Percentiles rank a stretch among this genome's conserved stretches.
Evolutionary conservation across 2,329 filamentous ascomycete genomes (phyloP).

Genomic region (Colletotrichum zoysiae): DNA sequence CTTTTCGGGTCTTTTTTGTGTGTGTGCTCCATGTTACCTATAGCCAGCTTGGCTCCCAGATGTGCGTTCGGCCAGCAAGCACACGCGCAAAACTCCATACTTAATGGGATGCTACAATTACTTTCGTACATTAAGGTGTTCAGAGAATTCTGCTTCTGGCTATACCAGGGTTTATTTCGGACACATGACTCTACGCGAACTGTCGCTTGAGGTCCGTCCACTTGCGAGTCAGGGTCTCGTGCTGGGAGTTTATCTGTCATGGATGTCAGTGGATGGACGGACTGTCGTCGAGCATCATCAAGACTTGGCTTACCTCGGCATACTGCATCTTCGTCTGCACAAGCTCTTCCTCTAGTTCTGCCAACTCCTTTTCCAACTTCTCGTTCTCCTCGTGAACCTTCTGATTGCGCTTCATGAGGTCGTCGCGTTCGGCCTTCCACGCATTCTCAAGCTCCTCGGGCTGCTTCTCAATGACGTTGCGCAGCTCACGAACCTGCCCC

Average conservation of each 20-base stretch:
- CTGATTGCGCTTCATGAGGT: conserved; percentile 90
- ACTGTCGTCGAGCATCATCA: conserved; percentile 2
- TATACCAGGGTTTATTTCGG: conserved; percentile 29
- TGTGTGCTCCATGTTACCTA: conserved; percentile 8
- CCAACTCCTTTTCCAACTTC: conserved; percentile 87
- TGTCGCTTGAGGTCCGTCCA: conserved; percentile 80
- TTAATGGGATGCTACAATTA: conserved; percentile 39
- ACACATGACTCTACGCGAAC: conserved; percentile 55
- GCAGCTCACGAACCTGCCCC: conserved; percentile 86
- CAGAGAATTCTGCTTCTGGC: conserved; percentile 40
- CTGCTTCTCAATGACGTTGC: conserved; percentile 88
- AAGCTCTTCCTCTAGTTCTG: conserved; percentile 91
- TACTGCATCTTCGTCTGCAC: conserved; percentile 95
- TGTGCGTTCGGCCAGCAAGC: conserved; percentile 41
- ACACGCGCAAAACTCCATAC: conserved; percentile 37
- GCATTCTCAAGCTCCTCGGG: conserved; percentile 87
- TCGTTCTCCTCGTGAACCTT: conserved; percentile 96
- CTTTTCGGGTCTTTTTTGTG: conserved; percentile 10
- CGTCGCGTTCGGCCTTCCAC: conserved; percentile 87
- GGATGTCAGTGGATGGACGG: conserved; percentile 9
- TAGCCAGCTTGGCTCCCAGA: conserved; percentile 31
- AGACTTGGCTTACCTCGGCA: conserved; percentile 81
- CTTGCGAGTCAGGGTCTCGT: conserved; percentile 80
- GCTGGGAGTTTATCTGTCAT: conserved; percentile 74
- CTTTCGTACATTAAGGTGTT: conserved; percentile 42